Percentiles rank a stretch among this genome's conserved stretches.
phyloP scores from a whole-genome alignment of 768 basidiomycete genomes.

The Pilatotrama ljubarskyi region DNA sequence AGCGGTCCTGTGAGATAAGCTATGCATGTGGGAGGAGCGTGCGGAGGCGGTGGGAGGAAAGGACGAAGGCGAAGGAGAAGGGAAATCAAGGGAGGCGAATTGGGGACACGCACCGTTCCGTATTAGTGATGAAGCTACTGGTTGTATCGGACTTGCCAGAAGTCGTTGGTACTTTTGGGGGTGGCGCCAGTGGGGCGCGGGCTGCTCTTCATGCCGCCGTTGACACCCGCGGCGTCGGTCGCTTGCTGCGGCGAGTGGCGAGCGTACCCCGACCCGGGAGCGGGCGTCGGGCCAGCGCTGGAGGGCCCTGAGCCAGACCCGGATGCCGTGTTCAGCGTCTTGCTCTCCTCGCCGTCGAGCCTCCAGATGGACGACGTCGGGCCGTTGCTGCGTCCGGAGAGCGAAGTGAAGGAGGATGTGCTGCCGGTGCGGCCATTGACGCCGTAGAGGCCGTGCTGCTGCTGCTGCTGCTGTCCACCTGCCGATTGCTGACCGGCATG shows the following conservation, averaged over 20 bases:
- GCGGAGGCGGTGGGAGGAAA: neutral
- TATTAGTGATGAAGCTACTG: neutral
- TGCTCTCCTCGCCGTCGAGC: conserved; percentile 70
- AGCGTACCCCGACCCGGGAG: neutral
- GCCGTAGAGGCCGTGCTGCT: conserved; percentile 4
- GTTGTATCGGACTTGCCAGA: conserved; percentile 20
- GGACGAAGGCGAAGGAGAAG: neutral
- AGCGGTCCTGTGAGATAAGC: neutral
- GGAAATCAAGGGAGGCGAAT: neutral
- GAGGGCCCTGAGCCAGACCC: neutral
- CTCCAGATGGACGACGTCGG: conserved; percentile 63
- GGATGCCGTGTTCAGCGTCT: conserved; percentile 36
- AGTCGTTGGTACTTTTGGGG: conserved; percentile 16
- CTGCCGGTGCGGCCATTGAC: neutral
- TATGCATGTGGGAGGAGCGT: neutral
- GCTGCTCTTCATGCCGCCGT: neutral
- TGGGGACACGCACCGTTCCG: conserved; percentile 10
- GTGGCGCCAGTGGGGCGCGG: conserved; percentile 5
- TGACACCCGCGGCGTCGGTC: neutral
- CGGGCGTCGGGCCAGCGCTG: conserved; percentile 1
- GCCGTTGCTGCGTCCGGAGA: conserved; percentile 29
- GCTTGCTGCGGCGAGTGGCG: neutral
- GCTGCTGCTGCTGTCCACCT: neutral
- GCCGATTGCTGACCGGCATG: neutral
- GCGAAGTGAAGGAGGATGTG: conserved; percentile 24